Conservation (phyloP, 257 asterid genomes). For the Plectranthus barbatus region DNA sequence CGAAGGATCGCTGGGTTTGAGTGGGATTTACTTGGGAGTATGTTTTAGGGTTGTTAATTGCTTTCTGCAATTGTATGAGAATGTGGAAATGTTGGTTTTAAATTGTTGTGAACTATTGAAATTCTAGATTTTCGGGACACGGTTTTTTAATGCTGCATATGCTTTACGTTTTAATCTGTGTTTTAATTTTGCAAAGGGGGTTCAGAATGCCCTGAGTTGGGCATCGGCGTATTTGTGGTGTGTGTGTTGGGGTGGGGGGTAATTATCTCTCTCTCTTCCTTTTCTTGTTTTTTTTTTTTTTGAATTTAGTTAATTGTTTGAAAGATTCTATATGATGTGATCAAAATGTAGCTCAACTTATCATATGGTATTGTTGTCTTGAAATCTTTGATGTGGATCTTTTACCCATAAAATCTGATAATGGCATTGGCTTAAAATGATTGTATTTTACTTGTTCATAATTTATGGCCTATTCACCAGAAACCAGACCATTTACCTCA, state of each 20-base stretch:
- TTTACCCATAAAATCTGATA: slow-evolving; percentile 10
- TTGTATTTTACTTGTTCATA: slow-evolving; percentile 8
- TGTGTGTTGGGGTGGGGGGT: background rate
- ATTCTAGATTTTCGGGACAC: background rate
- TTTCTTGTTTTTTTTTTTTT: background rate
- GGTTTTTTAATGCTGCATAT: background rate
- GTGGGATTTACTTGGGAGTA: slow-evolving; percentile 3
- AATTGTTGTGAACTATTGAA: background rate
- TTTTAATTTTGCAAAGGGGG: background rate
- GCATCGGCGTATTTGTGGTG: background rate
- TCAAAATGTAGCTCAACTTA: slow-evolving; percentile 9
- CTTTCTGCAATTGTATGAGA: slow-evolving; percentile 1
- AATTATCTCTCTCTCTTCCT: background rate
- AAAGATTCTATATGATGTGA: slow-evolving; percentile 19
- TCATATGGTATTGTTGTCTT: background rate
- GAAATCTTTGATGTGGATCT: background rate
- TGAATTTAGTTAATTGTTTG: slow-evolving; percentile 10
- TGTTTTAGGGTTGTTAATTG: background rate
- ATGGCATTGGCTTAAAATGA: slow-evolving; percentile 3
- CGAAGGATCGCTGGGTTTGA: slow-evolving; percentile 10
- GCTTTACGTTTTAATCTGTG: background rate
- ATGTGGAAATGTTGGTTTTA: slow-evolving; percentile 3
- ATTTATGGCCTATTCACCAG: background rate
- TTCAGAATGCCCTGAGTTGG: background rate
- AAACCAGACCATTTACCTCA: background rate